phyloP scores from a whole-genome alignment of 192 early-diverging fungal species.

The Chytriomyces confervae region DNA sequence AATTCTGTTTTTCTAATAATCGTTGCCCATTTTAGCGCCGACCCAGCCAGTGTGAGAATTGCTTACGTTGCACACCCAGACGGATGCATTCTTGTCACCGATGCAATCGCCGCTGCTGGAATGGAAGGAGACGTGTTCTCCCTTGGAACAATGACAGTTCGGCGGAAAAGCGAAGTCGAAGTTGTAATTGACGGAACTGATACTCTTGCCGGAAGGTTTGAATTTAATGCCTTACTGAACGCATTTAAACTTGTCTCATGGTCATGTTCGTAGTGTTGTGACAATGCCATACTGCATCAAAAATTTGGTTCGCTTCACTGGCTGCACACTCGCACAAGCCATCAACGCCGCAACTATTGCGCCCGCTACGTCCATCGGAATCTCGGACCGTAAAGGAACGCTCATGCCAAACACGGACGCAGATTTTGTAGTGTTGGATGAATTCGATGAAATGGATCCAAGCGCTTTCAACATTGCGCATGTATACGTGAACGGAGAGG shows the following conservation, averaged over 20 bases:
- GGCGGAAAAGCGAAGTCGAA: constrained; percentile 54
- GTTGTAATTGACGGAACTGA: constrained; percentile 78
- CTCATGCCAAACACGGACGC: constrained; percentile 77
- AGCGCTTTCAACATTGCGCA: constrained; percentile 13
- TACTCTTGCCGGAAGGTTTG: constrained; percentile 69
- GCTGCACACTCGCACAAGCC: constrained; percentile 76
- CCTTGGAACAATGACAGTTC: constrained; percentile 70
- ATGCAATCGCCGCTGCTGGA: constrained; percentile 80
- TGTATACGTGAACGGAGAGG: constrained; percentile 23
- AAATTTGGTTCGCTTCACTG: constrained; percentile 80
- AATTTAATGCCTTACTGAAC: constrained; percentile 13
- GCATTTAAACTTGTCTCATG: neutral
- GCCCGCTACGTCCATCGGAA: constrained; percentile 76
- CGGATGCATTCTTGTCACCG: constrained; percentile 80
- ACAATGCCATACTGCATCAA: constrained; percentile 75
- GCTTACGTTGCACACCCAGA: constrained; percentile 80
- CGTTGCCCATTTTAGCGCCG: neutral
- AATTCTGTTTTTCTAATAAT: constrained; percentile 50
- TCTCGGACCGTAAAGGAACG: constrained; percentile 73
- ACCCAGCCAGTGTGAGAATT: constrained; percentile 61
- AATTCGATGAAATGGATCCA: constrained; percentile 26
- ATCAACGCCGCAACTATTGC: constrained; percentile 81
- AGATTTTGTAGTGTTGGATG: constrained; percentile 75
- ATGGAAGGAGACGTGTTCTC: constrained; percentile 73
- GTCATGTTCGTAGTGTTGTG: constrained; percentile 48